Base-by-base conservation (phyloP, 805 yeast species). In the Saturnispora saitoi region DNA sequence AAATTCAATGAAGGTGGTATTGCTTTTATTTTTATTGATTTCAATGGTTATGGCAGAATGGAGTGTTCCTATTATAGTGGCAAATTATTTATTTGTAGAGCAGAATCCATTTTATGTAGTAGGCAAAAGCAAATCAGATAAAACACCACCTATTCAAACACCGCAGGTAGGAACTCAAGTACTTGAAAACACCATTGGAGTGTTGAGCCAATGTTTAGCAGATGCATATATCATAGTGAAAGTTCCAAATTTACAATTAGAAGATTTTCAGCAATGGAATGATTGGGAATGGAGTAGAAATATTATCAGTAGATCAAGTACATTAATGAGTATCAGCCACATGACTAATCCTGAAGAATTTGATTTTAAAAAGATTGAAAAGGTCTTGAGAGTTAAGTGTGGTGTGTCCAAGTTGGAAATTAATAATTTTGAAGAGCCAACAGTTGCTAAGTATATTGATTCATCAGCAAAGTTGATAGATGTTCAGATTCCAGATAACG, bases 381-480 rank as follows among this genome's bases (percentile, higher is more conserved):
- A 47, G 24, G 14, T 41, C 10, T 28, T 47, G 15, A 24, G 49
- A 19, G n/a, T 36, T n/a, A n/a, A 81, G 54, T 56, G 77, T 43
- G 67, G 70, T 10, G 82, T 85, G 2, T 68, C 70, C 46, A 60
- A 68, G 1, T 57, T 77, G 40, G 57, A 56, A 26, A 67, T 75
- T 10, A 66, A 62, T 19, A 51, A 67, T 5, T 68, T 72, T 22
- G 65, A 68, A 39, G 61, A 68, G 4, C 78, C 73, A 6, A 68
- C 70, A 48, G 71, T 76, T 22, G 75, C 77, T 12, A 64, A 70
- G 3, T 86, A 84, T 61, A 70, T 77, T 34, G 95, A 87, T 58
- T 66, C 79, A 1, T 65, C 75, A 24, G 78, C 77, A 20, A 70
- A 95, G 52, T 73, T 86, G 11, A 75, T 91, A 28, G 66, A 71